phyloP scores from a whole-genome alignment of 305 asterid genomes.

The Fraxinus angustifolia region DNA sequence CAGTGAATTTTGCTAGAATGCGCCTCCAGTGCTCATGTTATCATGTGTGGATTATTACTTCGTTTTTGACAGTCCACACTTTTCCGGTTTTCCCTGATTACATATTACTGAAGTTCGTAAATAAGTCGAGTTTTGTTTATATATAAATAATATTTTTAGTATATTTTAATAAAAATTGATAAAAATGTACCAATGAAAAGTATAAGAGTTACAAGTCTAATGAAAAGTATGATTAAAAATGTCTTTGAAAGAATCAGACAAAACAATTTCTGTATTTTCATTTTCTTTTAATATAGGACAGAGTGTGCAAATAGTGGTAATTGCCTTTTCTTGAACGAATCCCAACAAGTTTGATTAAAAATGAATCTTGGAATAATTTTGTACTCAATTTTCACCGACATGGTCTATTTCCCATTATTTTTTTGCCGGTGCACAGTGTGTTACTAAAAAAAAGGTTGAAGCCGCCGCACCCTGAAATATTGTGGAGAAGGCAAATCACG shows the following conservation, averaged over 20 bases:
- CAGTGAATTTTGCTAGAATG: constrained; percentile 48
- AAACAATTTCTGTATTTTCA: not conserved
- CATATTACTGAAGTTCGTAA: not conserved
- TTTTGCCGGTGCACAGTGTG: not conserved
- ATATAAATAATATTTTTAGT: too few relatives aligned
- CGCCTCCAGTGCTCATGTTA: constrained; percentile 7
- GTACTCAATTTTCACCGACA: not conserved
- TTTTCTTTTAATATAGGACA: not conserved
- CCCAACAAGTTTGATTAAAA: not conserved
- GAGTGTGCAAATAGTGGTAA: not conserved
- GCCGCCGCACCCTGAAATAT: too few relatives aligned
- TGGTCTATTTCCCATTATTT: not conserved
- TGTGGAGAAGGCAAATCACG: too few relatives aligned
- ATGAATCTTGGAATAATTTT: not conserved
- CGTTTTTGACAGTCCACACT: not conserved
- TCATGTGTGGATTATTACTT: not conserved
- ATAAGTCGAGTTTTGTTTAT: too few relatives aligned
- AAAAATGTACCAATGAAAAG: too few relatives aligned
- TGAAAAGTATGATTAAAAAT: too few relatives aligned
- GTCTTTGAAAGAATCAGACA: not conserved
- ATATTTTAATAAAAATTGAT: too few relatives aligned
- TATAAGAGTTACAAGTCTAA: too few relatives aligned
- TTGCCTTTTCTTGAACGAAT: not conserved
- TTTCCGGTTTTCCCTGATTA: not conserved
- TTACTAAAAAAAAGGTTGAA: not conserved